Percentiles rank a stretch among this genome's conserved stretches.
Evolutionary conservation across 148 eudicot species (phyloP).

Genomic region (Diospyros lotus): DNA sequence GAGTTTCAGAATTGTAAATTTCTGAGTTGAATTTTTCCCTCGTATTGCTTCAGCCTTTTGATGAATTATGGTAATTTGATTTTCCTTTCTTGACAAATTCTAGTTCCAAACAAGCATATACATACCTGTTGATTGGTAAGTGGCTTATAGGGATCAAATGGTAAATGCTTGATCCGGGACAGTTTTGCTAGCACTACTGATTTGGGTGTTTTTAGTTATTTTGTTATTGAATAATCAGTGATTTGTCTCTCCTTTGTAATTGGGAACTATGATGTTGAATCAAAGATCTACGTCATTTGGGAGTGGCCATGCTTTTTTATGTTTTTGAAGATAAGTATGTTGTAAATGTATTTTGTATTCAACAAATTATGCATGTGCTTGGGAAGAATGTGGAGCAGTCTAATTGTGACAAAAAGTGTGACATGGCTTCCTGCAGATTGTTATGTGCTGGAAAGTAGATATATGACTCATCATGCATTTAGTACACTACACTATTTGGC

Average conservation of each 20-base stretch:
- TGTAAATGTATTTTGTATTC: neutral
- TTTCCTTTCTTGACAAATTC: too few relatives aligned
- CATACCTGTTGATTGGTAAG: neutral
- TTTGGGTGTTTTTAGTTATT: neutral
- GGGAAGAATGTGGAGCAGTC: neutral
- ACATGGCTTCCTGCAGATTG: neutral
- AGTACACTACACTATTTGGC: neutral
- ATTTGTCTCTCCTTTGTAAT: neutral
- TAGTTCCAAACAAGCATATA: too few relatives aligned
- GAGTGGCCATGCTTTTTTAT: neutral
- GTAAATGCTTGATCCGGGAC: neutral
- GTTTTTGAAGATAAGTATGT: neutral
- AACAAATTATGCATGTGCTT: neutral
- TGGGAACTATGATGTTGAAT: too few relatives aligned
- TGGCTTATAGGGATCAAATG: neutral
- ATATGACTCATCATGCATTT: too few relatives aligned
- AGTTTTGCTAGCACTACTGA: neutral
- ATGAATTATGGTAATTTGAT: too few relatives aligned
- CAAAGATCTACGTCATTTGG: neutral
- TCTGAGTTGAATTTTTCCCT: neutral
- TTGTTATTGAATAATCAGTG: neutral
- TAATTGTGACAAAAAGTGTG: neutral
- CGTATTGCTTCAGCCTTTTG: neutral
- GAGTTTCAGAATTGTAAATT: neutral
- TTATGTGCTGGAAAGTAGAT: neutral